Base-by-base conservation (phyloP, 2,329 filamentous ascomycete species). In the Alternaria ethzedia region DNA sequence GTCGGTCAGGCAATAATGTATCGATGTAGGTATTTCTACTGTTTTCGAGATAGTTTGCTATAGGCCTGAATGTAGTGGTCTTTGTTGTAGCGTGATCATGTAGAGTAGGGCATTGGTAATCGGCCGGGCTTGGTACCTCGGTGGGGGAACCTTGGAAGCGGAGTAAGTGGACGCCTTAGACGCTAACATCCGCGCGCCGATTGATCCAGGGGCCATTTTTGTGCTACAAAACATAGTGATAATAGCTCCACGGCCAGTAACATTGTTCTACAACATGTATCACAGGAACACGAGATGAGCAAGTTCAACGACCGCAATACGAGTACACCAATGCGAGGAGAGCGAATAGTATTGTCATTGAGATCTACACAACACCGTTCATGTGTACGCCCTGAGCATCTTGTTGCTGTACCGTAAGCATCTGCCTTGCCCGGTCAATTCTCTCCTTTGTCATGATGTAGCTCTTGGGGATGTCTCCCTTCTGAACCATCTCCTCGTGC, bases 381-480 rank as follows among this genome's bases (percentile, higher is more conserved):
- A 77, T 70, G 57, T 69, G 71, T 11, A 74, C 58, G 8, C 76
- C 76, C 47, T 57, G 54, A 36, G 63, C 54, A 45, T 80, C 78
- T 61, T 79, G 76, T 47, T 75, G 73, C 56, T 68, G 69, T n/a
- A 81, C 78, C 1, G 77, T 79, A 12, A 77, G 72, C 61, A 73
- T 66, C 17, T 47, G 32, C 49, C 77, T 72, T 26, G 75, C 77
- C 50, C 67, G 69, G 10, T 67, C 65, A 12, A 82, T 73, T 56
- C 80, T 71, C 57, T 81, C 77, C 58, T 75, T 67, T 1, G 74
- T 78, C 57, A 82, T 68, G 2, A 82, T 36, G 63, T 82, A 82
- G 17, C 70, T 75, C 57, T 68, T 70, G 6, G 81, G 81, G 20
- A 82, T 63, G 51, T 78, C 71, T 1, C 76, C 79, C 30, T 69